phyloP scores from a whole-genome alignment of 2,329 filamentous ascomycete genomes.

The Beauveria sp. region DNA sequence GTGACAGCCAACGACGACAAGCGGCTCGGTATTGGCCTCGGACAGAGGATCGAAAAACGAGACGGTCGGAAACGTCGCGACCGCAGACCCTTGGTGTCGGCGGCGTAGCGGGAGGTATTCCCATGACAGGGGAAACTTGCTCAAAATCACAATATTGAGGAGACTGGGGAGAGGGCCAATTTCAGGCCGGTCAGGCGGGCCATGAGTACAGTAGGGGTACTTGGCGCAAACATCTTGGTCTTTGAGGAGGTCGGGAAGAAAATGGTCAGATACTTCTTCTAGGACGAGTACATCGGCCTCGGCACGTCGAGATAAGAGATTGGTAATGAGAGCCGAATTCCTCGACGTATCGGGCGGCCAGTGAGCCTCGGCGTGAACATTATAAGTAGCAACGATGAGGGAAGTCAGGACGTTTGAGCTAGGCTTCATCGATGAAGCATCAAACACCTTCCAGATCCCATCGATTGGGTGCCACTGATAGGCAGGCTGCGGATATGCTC shows the following conservation, averaged over 20 bases:
- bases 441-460: neutral
- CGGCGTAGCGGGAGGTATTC: conserved; percentile 43
- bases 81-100: conserved; percentile 50
- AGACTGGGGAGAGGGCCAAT: conserved; percentile 50
- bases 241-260: conserved; percentile 47
- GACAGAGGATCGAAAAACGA: conserved; percentile 23
- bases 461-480: neutral
- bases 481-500: neutral
- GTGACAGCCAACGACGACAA: conserved; percentile 51
- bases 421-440: neutral
- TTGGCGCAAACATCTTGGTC: conserved; percentile 34
- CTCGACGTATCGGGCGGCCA: conserved; percentile 35
- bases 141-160: conserved; percentile 54
- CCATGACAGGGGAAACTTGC: conserved; percentile 48
- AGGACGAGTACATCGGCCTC: conserved; percentile 43
- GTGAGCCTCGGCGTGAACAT: conserved; percentile 44
- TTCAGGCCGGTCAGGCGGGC: conserved; percentile 42
- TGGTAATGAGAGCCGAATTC: conserved; percentile 35
- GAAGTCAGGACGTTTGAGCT: conserved; percentile 12
- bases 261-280: conserved; percentile 58
- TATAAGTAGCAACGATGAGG: conserved; percentile 43
- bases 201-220: conserved; percentile 52
- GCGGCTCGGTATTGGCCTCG: conserved; percentile 25
- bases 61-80: conserved; percentile 34
- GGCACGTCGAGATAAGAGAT: conserved; percentile 34